Evolutionary conservation across 345 rosid species (phyloP).

Genomic region (Turritis glabra): DNA sequence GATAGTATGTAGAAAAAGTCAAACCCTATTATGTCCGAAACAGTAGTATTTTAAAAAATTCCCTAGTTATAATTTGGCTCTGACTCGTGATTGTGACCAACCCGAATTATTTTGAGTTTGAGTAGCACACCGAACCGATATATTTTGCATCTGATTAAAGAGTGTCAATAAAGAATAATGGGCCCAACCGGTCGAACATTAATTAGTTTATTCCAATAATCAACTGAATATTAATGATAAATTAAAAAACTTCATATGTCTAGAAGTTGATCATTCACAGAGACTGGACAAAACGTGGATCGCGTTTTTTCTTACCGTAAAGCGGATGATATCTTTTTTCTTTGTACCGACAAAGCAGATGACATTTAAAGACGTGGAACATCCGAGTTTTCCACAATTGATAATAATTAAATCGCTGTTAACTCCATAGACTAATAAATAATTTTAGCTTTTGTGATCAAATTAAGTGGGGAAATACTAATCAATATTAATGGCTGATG

Average conservation of each 20-base stretch:
- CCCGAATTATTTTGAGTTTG: not conserved
- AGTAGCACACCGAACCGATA: not conserved
- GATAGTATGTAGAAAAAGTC: too few relatives aligned
- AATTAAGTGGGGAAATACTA: not conserved
- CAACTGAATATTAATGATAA: not conserved
- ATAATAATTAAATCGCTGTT: not conserved
- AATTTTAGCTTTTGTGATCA: not conserved
- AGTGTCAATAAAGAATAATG: not conserved
- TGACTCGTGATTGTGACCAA: not conserved
- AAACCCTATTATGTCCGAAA: too few relatives aligned
- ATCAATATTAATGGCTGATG: slow-evolving; percentile 25
- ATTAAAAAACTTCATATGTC: too few relatives aligned
- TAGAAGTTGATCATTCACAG: not conserved
- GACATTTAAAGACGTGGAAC: slow-evolving; percentile 15
- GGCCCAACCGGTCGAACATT: not conserved
- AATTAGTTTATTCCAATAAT: not conserved
- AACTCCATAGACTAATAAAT: not conserved
- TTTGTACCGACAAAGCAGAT: slow-evolving; percentile 20
- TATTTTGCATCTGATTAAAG: not conserved
- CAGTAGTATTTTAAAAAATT: too few relatives aligned
- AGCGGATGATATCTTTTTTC: not conserved
- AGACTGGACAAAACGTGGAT: not conserved
- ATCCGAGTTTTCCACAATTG: slow-evolving; percentile 7
- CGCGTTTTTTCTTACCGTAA: slow-evolving; percentile 7
- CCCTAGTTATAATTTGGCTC: not conserved